Conservation (phyloP, 179 eudicot genomes). For the Vitellaria paradoxa region DNA sequence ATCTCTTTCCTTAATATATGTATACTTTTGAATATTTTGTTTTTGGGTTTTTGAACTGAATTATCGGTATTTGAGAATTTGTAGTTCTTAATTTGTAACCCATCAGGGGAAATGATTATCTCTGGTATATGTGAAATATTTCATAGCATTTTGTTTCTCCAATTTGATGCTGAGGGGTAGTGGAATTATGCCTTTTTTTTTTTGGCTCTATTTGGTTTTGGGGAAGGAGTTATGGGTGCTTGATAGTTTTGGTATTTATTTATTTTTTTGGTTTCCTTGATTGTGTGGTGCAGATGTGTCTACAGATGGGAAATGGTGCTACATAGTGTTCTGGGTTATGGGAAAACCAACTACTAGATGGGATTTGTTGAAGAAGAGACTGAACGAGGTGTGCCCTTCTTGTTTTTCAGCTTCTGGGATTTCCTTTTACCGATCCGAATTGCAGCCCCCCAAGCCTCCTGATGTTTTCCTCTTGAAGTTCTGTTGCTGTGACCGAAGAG, state of each 20-base stretch:
- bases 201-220: neutral
- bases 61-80: neutral
- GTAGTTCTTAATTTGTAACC: neutral
- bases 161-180: too few relatives aligned
- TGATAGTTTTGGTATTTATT: neutral
- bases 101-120: neutral
- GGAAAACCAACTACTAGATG: slow-evolving; percentile 63
- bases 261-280: neutral
- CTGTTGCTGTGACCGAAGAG: slow-evolving; percentile 66
- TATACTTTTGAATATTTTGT: too few relatives aligned
- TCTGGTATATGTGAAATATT: neutral
- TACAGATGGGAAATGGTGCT: slow-evolving; percentile 97
- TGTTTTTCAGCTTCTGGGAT: slow-evolving; percentile 77
- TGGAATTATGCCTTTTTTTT: too few relatives aligned
- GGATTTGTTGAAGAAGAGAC: slow-evolving; percentile 76
- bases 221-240: neutral
- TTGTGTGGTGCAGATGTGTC: slow-evolving; percentile 57
- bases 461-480: slow-evolving; percentile 78
- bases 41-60: neutral
- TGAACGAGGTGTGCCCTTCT: slow-evolving; percentile 76
- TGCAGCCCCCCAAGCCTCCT: slow-evolving; percentile 56
- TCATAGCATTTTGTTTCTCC: neutral
- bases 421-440: slow-evolving; percentile 52
- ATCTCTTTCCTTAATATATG: too few relatives aligned
- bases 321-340: slow-evolving; percentile 72